Evolutionary conservation across 2,329 filamentous ascomycete genomes (phyloP).

Genomic region (Amauroascus niger): DNA sequence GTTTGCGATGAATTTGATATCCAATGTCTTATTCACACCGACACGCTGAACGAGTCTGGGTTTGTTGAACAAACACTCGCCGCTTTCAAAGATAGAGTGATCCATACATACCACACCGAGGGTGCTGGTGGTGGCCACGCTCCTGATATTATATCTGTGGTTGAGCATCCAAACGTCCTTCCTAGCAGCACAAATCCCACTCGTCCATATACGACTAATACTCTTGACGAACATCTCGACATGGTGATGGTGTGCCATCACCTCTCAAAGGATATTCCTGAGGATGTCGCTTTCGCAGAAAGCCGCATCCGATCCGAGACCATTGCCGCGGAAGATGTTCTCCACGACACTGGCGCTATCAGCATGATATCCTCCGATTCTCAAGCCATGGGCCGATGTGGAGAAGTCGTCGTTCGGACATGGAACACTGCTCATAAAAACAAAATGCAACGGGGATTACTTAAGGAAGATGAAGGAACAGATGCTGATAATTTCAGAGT

Average conservation of each 20-base stretch:
- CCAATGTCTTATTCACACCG: constrained; percentile 89
- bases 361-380: constrained; percentile 96
- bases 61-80: constrained; percentile 85
- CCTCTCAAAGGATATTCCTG: constrained; percentile 80
- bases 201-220: constrained; percentile 80
- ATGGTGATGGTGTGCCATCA: constrained; percentile 99
- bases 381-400: constrained; percentile 93
- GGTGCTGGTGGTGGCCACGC: constrained; percentile 91
- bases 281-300: constrained; percentile 93
- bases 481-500: constrained; percentile 84
- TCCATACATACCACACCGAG: constrained; percentile 96
- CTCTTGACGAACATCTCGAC: constrained; percentile 89
- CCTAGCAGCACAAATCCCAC: constrained; percentile 90
- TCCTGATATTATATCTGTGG: constrained; percentile 89
- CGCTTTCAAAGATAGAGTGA: constrained; percentile 76
- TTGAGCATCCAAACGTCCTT: constrained; percentile 78
- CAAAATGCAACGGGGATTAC: constrained; percentile 66
- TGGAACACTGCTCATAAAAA: constrained; percentile 99
- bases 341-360: constrained; percentile 90
- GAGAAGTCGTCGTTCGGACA: constrained; percentile 82
- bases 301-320: constrained; percentile 90
- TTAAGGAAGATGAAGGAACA: constrained; percentile 69
- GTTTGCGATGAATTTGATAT: constrained; percentile 89
- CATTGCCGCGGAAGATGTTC: constrained; percentile 90
- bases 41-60: constrained; percentile 93